Evolutionary conservation across 202 grass and related monocot species (phyloP), one percentile per base, ranked within the genome.

Genomic region (Schoenoplectus tabernaemontani): DNA sequence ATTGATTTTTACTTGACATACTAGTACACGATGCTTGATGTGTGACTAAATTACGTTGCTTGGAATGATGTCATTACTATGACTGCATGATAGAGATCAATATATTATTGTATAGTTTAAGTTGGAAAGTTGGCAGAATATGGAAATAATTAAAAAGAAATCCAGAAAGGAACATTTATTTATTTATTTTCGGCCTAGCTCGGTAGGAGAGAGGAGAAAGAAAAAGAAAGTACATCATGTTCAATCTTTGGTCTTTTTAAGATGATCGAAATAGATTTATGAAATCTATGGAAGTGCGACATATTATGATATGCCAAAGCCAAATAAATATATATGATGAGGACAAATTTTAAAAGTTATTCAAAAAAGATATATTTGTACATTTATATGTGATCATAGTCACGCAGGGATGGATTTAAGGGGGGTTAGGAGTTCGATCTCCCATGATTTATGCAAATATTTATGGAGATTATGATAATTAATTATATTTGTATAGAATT

Each of bases 351-450:
- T n/a, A 73, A 34, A 53, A 73, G 44, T 53, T 59, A 79, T 79
- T 64, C 59, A 58, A 79, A 42, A 79, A 79, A 64, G 39, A n/a
- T n/a, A 79, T 62, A 79, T 62, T 34, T 61, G 4, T 9, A 59
- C 32, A 9, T 46, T 9, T 46, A 2, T n/a, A n/a, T 62, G 57
- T 3, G 56, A 38, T 38, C 24, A 64, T n/a, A n/a, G n/a, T n/a
- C n/a, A n/a, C n/a, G n/a, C n/a, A n/a, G n/a, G n/a, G n/a, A n/a
- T n/a, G n/a, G n/a, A n/a, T n/a, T n/a, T n/a, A n/a, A n/a, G n/a
- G n/a, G n/a, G n/a, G n/a, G n/a, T n/a, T n/a, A n/a, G n/a, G n/a
- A n/a, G n/a, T n/a, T n/a, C n/a, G n/a, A n/a, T n/a, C n/a, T n/a
- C n/a, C n/a, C n/a, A n/a, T n/a, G n/a, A n/a, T n/a, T n/a, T n/a